Evolutionary conservation across 495 filamentous ascomycete species (phyloP).

Genomic region (Daldinia vernicosa): DNA sequence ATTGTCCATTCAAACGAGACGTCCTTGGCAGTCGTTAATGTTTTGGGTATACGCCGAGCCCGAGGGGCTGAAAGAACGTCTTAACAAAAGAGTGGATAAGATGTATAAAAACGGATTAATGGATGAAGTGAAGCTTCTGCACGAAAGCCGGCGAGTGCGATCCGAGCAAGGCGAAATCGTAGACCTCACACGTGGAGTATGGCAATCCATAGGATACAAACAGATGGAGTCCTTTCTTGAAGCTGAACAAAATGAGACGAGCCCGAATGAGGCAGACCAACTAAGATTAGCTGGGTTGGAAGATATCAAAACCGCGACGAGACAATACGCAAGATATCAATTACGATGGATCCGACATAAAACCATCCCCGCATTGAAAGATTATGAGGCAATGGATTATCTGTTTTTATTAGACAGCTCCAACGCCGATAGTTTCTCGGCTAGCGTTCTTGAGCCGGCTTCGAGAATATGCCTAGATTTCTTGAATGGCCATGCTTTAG

Average conservation of each 20-base stretch:
- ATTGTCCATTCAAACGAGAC: conserved; percentile 7
- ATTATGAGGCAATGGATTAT: conserved; percentile 58
- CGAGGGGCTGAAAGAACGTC: conserved; percentile 69
- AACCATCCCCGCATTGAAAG: conserved; percentile 69
- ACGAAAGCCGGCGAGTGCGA: conserved; percentile 60
- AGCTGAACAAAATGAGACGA: conserved; percentile 53
- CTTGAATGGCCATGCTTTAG: conserved; percentile 63
- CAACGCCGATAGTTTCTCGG: conserved; percentile 63
- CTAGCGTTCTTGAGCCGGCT: conserved; percentile 70
- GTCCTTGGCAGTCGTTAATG: conserved; percentile 72
- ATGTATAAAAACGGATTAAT: conserved; percentile 82
- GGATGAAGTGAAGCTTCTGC: conserved; percentile 70
- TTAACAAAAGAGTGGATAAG: conserved; percentile 78
- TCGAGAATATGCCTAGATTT: conserved; percentile 67
- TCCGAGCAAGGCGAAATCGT: conserved; percentile 60
- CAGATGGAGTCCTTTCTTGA: conserved; percentile 79
- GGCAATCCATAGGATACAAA: conserved; percentile 96
- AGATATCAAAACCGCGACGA: conserved; percentile 77
- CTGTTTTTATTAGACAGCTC: conserved; percentile 82
- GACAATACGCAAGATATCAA: conserved; percentile 87
- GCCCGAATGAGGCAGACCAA: conserved; percentile 49
- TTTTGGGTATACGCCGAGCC: conserved; percentile 87
- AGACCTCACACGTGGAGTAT: conserved; percentile 83
- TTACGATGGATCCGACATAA: conserved; percentile 87
- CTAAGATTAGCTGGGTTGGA: conserved; percentile 52